Conservation (phyloP, 805 yeast genomes). For the Isabelozyma heimii region DNA sequence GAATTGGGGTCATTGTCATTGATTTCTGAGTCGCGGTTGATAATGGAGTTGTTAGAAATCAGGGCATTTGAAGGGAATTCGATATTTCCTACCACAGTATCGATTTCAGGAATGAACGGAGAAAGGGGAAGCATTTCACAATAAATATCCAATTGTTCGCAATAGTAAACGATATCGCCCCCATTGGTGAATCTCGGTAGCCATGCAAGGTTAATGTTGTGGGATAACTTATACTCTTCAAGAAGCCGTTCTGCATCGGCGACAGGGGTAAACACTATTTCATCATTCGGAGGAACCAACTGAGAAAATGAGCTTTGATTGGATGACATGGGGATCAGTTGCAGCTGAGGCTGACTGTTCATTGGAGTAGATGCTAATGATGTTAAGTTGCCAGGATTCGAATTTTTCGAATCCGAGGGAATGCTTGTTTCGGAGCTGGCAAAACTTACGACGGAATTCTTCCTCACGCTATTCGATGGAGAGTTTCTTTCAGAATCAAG, state of each 20-base stretch:
- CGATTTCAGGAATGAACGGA: slow-evolving; percentile 14
- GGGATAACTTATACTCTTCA: slow-evolving; percentile 16
- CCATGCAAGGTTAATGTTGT: slow-evolving; percentile 44
- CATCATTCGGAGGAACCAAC: slow-evolving; percentile 8
- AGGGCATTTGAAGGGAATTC: slow-evolving; percentile 1
- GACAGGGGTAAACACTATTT: slow-evolving; percentile 10
- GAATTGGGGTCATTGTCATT: background rate
- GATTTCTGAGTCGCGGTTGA: background rate
- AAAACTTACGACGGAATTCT: slow-evolving; percentile 50
- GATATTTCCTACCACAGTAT: background rate
- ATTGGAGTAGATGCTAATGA: slow-evolving; percentile 1
- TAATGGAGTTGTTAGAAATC: background rate
- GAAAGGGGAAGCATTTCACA: slow-evolving; percentile 58
- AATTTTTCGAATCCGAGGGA: slow-evolving; percentile 18
- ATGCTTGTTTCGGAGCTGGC: slow-evolving; percentile 41
- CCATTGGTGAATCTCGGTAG: slow-evolving; percentile 55
- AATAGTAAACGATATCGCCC: slow-evolving; percentile 57
- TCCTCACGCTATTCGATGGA: slow-evolving; percentile 36
- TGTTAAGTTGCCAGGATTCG: slow-evolving; percentile 1
- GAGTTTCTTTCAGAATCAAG: slow-evolving; percentile 30
- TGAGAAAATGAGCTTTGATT: slow-evolving; percentile 10
- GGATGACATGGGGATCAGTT: background rate
- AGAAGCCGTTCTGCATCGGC: slow-evolving; percentile 28
- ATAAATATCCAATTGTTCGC: slow-evolving; percentile 57
- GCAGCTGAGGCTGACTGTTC: background rate